phyloP scores from a whole-genome alignment of 106 monocot species.

The Acorus calamus region DNA sequence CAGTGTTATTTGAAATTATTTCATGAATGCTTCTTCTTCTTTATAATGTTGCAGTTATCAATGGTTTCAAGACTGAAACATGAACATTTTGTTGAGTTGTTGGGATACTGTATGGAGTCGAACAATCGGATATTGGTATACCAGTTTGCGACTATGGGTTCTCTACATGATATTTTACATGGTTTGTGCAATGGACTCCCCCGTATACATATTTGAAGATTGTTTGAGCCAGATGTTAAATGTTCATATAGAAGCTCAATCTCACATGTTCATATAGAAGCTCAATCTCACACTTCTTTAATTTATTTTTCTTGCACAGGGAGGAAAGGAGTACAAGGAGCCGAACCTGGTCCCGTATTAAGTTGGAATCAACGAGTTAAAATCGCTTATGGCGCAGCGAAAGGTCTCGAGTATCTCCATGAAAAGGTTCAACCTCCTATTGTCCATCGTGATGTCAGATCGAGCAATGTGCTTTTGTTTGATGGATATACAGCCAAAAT shows the following conservation, averaged over 20 bases:
- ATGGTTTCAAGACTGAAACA: slow-evolving; percentile 68
- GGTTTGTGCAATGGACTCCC: slow-evolving; percentile 19
- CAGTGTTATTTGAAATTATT: neutral
- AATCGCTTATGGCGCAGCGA: slow-evolving; percentile 63
- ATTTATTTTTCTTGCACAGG: slow-evolving; percentile 5
- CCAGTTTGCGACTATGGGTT: slow-evolving; percentile 71
- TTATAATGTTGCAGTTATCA: slow-evolving; percentile 39
- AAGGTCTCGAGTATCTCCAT: slow-evolving; percentile 67
- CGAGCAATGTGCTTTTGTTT: slow-evolving; percentile 78
- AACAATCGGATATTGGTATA: slow-evolving; percentile 66
- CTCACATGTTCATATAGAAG: neutral
- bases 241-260: neutral
- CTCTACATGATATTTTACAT: slow-evolving; percentile 75
- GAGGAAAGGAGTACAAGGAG: slow-evolving; percentile 44
- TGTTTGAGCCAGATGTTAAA: neutral
- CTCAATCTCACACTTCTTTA: neutral
- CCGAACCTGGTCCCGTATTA: slow-evolving; percentile 47
- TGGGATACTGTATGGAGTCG: slow-evolving; percentile 79
- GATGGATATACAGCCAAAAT: slow-evolving; percentile 52
- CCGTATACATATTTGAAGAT: neutral
- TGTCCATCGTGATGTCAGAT: slow-evolving; percentile 59
- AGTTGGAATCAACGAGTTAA: slow-evolving; percentile 53
- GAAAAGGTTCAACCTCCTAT: slow-evolving; percentile 56
- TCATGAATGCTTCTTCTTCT: neutral
- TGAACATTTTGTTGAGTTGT: slow-evolving; percentile 56